Evolutionary conservation across 202 grass and related monocot genomes (phyloP).

Genomic region (Sporobolus alterniflorus): DNA sequence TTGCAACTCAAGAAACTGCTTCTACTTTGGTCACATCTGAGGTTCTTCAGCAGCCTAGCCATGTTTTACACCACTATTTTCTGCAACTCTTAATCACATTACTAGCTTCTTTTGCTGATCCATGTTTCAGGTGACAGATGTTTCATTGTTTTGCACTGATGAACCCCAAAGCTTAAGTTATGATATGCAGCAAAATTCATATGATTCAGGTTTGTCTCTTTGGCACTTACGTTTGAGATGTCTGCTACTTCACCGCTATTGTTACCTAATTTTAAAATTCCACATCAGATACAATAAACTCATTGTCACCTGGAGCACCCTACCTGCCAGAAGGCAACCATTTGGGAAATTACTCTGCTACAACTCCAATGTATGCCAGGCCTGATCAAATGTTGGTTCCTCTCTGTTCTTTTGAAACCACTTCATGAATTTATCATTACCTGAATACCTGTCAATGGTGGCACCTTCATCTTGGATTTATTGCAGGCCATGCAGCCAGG

Average conservation of each 20-base stretch:
- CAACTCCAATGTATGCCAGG: constrained; percentile 43
- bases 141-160: constrained; percentile 49
- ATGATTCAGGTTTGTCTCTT: constrained; percentile 41
- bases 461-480: constrained; percentile 30
- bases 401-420: constrained; percentile 9
- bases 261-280: constrained; percentile 30
- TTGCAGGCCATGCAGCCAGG: constrained; percentile 44
- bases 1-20: constrained; percentile 10
- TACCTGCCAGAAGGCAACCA: constrained; percentile 51
- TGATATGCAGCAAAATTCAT: constrained; percentile 29
- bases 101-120: constrained; percentile 4
- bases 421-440: not conserved
- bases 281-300: constrained; percentile 45
- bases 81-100: constrained; percentile 10
- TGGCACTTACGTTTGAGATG: constrained; percentile 31
- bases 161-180: constrained; percentile 33
- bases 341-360: constrained; percentile 53
- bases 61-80: not conserved
- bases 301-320: constrained; percentile 45
- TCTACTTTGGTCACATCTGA: constrained; percentile 36
- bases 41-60: constrained; percentile 26
- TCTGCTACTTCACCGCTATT: constrained; percentile 7
- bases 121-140: constrained; percentile 31
- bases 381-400: constrained; percentile 48
- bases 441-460: constrained; percentile 14